Conservation (phyloP, 1,139 yeast species). For the Taphrina sp. region DNA sequence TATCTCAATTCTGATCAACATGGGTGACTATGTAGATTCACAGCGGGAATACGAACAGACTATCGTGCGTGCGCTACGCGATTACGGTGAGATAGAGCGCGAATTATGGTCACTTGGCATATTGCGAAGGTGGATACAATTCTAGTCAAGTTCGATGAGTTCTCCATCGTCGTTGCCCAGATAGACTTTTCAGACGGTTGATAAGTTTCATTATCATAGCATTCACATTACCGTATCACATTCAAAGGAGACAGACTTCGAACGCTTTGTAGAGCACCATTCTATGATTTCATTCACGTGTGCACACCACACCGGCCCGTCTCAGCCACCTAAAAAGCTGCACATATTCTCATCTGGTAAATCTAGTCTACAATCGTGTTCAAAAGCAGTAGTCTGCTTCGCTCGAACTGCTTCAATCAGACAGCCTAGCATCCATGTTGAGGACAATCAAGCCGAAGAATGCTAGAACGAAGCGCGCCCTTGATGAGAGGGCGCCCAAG, state of each 20-base stretch:
- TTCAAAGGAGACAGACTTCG: too few species aligned
- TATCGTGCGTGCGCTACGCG: slow-evolving; percentile 2
- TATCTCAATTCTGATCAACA: neutral
- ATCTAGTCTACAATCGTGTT: neutral
- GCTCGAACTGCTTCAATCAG: too few species aligned
- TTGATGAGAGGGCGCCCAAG: slow-evolving; percentile 85
- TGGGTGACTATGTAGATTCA: neutral
- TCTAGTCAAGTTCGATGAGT: too few species aligned
- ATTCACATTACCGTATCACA: too few species aligned
- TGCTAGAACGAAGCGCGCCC: slow-evolving; percentile 93
- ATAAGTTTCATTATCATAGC: too few species aligned
- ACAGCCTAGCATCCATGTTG: slow-evolving; percentile 9
- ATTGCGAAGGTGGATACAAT: slow-evolving; percentile 1
- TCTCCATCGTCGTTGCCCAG: too few species aligned
- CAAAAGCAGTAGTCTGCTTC: too few species aligned
- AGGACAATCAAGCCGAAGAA: slow-evolving; percentile 66
- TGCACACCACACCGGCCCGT: too few species aligned
- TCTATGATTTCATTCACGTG: too few species aligned
- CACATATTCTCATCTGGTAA: neutral
- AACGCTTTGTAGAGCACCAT: too few species aligned
- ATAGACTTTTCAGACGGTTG: too few species aligned
- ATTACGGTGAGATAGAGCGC: neutral
- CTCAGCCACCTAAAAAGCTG: neutral
- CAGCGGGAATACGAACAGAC: slow-evolving; percentile 2
- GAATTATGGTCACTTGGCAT: slow-evolving; percentile 17